Evolutionary conservation across 179 eudicot genomes (phyloP), one percentile per base, ranked within the genome.

Genomic region (Silene noctiflora): DNA sequence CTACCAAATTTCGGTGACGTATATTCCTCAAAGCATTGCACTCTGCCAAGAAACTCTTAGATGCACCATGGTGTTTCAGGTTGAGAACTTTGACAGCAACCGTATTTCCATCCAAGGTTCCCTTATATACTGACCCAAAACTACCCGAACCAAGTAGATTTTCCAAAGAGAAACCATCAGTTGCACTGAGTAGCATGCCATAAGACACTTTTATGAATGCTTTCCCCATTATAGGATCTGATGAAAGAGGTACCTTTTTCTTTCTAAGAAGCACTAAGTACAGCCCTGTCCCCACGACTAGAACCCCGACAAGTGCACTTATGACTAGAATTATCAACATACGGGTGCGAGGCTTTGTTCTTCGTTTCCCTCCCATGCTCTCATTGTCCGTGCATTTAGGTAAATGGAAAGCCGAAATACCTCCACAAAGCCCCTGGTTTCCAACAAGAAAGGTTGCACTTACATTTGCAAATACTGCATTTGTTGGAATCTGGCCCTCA

Each of bases 401-500:
- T 25, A 75, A 56, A 71, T 62, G 72, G 16, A 69, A 35, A 2
- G n/a, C 59, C 42, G 64, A 29, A 14, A 75, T 75, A 22, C 76
- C 72, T 29, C 82, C 82, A 24, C 82, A 80, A 61, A 75, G 79
- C 48, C 14, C 65, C 5, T 0, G 12, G 14, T 79, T 79, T 24
- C 82, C 82, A 35, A 17, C 12, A 25, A 79, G 75, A 17, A 46
- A 61, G 42, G 46, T 25, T 0, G 22, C 68, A 70, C 64, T 79
- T 4, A 48, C 72, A 75, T 75, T 80, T n/a, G 60, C 61, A 25
- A 80, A 74, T 14, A 67, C 56, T 16, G 65, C 48, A 31, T 58
- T 22, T 33, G 22, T 48, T 56, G 83, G 79, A 55, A 80, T 76
- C 60, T 9, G 69, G 13, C 82, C 82, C 71, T 68, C 77, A 33